Evolutionary conservation across 73 alveolate genomes (phyloP).

Genomic region (Blepharisma japonicum): DNA sequence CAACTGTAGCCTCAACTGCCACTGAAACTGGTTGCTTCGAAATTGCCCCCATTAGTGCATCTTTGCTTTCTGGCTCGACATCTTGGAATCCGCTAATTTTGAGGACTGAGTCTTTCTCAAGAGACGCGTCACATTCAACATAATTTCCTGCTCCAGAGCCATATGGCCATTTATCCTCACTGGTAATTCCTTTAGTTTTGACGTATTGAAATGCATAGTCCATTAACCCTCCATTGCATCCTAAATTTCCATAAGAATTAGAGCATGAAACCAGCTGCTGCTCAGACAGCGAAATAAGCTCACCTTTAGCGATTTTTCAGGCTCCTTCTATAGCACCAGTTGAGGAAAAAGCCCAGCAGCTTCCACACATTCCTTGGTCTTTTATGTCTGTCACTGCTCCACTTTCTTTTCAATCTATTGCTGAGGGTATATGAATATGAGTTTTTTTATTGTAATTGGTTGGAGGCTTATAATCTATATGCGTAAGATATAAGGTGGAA

Average conservation of each 20-base stretch:
- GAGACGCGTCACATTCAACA: slow-evolving; percentile 24
- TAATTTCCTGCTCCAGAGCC: slow-evolving; percentile 38
- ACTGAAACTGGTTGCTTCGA: slow-evolving; percentile 55
- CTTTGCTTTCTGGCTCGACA: slow-evolving; percentile 28
- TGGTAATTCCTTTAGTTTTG: slow-evolving; percentile 20
- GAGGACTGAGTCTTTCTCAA: slow-evolving; percentile 30
- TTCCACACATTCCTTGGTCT: slow-evolving; percentile 39
- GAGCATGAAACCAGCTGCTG: slow-evolving; percentile 45
- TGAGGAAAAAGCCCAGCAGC: slow-evolving; percentile 43
- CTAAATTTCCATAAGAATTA: slow-evolving; percentile 47
- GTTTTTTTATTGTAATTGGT: background rate
- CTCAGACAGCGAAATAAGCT: slow-evolving; percentile 19
- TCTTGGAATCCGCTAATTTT: slow-evolving; percentile 19
- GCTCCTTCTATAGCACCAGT: slow-evolving; percentile 40
- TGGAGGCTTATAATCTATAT: background rate
- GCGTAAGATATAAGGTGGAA: slow-evolving; percentile 3
- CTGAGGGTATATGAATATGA: slow-evolving; percentile 31
- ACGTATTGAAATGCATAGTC: slow-evolving; percentile 63
- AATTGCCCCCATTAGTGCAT: slow-evolving; percentile 32
- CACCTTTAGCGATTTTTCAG: background rate
- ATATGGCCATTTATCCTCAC: slow-evolving; percentile 34
- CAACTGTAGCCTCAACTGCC: slow-evolving; percentile 58
- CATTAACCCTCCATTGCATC: slow-evolving; percentile 68
- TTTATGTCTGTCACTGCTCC: slow-evolving; percentile 41
- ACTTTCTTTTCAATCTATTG: slow-evolving; percentile 34